Percentiles rank a stretch among this genome's conserved stretches.
Evolutionary conservation across 805 yeast genomes (phyloP).

Genomic region (Lipomyces anomalus): DNA sequence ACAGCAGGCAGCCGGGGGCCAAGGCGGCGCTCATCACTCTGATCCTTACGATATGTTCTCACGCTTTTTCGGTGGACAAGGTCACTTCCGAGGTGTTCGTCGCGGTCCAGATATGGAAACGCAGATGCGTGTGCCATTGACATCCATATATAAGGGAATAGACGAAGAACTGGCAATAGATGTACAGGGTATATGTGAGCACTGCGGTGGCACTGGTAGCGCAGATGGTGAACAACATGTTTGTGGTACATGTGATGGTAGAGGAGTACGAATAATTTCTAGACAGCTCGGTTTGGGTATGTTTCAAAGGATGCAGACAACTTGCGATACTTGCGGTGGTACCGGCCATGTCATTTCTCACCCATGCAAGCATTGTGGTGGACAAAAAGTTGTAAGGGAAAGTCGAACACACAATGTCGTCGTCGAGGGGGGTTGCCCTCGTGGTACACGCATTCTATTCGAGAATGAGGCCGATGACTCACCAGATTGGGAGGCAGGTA

Average conservation of each 20-base stretch:
- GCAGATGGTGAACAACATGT: slow-evolving; percentile 63
- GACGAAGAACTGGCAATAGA: slow-evolving; percentile 54
- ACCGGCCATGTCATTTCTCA: slow-evolving; percentile 60
- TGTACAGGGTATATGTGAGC: slow-evolving; percentile 68
- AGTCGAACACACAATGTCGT: slow-evolving; percentile 54
- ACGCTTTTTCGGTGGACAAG: slow-evolving; percentile 49
- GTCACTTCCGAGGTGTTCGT: slow-evolving; percentile 36
- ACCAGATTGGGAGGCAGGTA: slow-evolving; percentile 82
- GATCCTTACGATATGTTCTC: slow-evolving; percentile 56
- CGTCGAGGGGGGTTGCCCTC: slow-evolving; percentile 63
- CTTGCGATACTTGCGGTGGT: slow-evolving; percentile 78
- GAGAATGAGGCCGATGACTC: slow-evolving; percentile 76
- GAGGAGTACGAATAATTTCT: slow-evolving; percentile 58
- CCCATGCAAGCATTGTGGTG: slow-evolving; percentile 65
- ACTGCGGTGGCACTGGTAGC: slow-evolving; percentile 81
- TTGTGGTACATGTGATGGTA: slow-evolving; percentile 70
- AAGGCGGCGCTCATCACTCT: no score
- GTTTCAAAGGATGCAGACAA: slow-evolving; percentile 75
- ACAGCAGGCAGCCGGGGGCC: slow-evolving; percentile 38
- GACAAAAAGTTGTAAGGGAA: slow-evolving; percentile 56
- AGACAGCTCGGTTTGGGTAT: slow-evolving; percentile 85
- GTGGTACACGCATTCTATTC: slow-evolving; percentile 53
- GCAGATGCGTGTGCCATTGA: slow-evolving; percentile 49
- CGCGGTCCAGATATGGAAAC: slow-evolving; percentile 62
- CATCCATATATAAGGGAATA: slow-evolving; percentile 67